Percentiles rank a stretch among this genome's conserved stretches.
These are phyloP conservation scores for Populus euphratica DNA, from an alignment of 345 rosid genomes.

Conservation along the genomic window DNA sequence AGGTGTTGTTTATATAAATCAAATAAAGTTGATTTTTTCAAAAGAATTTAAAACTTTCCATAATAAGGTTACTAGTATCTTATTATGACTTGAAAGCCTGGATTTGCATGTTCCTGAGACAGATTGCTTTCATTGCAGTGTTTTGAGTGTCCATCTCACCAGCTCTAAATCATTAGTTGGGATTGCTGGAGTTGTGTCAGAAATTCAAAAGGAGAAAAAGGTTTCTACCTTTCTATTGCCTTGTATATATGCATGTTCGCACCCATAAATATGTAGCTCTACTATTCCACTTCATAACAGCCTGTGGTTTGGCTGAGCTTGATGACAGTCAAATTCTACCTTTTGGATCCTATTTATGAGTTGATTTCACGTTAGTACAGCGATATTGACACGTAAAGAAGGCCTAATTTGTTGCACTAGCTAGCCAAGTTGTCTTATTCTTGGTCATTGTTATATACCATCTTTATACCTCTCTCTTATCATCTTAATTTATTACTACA, in stretches of 20 bases:
- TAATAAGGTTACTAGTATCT: background rate
- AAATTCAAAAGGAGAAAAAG: conserved; percentile 95
- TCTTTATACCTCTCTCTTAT: background rate
- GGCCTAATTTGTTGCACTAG: background rate
- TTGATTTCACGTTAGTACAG: background rate
- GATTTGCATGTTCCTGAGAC: conserved; percentile 8
- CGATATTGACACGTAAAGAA: background rate
- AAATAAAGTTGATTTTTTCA: background rate
- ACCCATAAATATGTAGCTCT: background rate
- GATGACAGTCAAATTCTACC: background rate
- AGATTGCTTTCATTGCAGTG: conserved; percentile 42
- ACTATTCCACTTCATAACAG: background rate
- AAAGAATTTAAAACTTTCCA: conserved; percentile 4
- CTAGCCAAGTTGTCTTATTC: background rate
- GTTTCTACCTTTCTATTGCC: conserved; percentile 21
- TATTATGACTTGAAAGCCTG: background rate
- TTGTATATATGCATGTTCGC: background rate
- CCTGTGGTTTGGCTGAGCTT: background rate
- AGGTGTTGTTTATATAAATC: background rate
- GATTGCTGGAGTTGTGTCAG: conserved; percentile 75
- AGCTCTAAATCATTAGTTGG: conserved; percentile 90
- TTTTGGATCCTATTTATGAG: background rate
- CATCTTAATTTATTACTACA: background rate
- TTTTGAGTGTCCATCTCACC: conserved; percentile 80
- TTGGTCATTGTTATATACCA: background rate